A percentile compares a stretch with the other conserved stretches of the same genome.
phyloP scores from a whole-genome alignment of 2,329 filamentous ascomycete genomes.

The Colletotrichum agaves region DNA sequence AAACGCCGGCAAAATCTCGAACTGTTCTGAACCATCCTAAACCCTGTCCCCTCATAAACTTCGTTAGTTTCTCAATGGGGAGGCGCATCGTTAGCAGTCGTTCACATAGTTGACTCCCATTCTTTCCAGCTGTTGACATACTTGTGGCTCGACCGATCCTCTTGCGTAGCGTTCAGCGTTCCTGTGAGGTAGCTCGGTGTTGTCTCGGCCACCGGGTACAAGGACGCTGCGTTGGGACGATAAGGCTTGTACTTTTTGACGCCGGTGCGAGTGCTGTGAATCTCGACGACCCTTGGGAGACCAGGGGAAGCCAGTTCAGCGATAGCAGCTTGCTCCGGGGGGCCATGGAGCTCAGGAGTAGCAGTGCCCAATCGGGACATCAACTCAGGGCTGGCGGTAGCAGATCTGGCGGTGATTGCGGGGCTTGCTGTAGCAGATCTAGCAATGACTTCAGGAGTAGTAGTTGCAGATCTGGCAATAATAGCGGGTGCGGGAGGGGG shows the following conservation, averaged over 20 bases:
- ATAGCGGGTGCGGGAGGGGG: background rate
- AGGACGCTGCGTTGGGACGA: constrained; percentile 2
- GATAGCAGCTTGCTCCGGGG: constrained; percentile 35
- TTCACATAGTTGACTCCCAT: constrained; percentile 22
- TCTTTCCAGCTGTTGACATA: constrained; percentile 31
- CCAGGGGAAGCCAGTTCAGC: constrained; percentile 36
- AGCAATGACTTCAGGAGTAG: constrained; percentile 13
- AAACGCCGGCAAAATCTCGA: constrained; percentile 24
- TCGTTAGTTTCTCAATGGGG: background rate
- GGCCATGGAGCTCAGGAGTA: constrained; percentile 37
- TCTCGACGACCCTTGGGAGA: constrained; percentile 35
- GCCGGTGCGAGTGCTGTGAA: constrained; percentile 33
- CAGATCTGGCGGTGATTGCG: background rate
- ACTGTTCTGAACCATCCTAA: background rate
- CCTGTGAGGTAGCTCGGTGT: constrained; percentile 24
- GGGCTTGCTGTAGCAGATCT: constrained; percentile 21
- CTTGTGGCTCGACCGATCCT: constrained; percentile 13
- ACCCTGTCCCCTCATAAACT: background rate
- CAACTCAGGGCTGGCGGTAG: constrained; percentile 13
- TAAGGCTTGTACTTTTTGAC: constrained; percentile 34
- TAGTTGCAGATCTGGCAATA: constrained; percentile 3
- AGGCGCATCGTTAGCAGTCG: background rate
- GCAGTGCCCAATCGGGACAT: constrained; percentile 28
- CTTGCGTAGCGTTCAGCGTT: constrained; percentile 21
- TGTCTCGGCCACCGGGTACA: constrained; percentile 26